Percentiles rank a stretch among this genome's conserved stretches.
Evolutionary conservation across 1,284 basidiomycete genomes (phyloP).

Genomic region (Marasmius oreades): DNA sequence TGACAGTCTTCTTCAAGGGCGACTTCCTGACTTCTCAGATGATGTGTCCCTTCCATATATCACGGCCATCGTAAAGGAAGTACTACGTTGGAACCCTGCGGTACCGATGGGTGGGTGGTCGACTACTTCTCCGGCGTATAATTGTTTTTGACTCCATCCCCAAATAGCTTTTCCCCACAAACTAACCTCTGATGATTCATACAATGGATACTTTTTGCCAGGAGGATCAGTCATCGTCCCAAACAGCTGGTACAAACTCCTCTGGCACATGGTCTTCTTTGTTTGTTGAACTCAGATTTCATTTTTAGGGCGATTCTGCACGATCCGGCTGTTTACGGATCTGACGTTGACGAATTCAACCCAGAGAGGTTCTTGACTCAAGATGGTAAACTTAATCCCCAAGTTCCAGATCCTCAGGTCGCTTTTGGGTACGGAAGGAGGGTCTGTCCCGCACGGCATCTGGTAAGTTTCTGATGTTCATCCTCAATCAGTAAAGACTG

Average conservation of each 20-base stretch:
- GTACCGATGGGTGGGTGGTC: constrained; percentile 13
- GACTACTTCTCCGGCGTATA: not conserved
- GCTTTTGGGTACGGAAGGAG: constrained; percentile 15
- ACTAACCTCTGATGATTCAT: constrained; percentile 12
- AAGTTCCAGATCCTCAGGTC: constrained; percentile 7
- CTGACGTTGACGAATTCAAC: constrained; percentile 6
- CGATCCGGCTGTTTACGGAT: constrained; percentile 11
- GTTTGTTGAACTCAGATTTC: not conserved
- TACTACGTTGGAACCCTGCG: constrained; percentile 14
- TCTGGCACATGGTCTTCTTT: not conserved
- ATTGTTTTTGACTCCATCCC: no score
- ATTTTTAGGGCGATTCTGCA: constrained; percentile 13
- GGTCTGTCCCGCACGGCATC: constrained; percentile 12
- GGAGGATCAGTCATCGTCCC: constrained; percentile 13
- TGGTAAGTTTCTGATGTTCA: not conserved
- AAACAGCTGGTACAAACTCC: constrained; percentile 11
- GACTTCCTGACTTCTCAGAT: constrained; percentile 13
- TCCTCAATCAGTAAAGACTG: not conserved
- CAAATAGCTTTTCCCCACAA: constrained; percentile 13
- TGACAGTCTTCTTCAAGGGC: constrained; percentile 6
- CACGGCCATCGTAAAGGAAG: constrained; percentile 14
- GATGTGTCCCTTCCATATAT: constrained; percentile 14
- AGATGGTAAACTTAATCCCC: constrained; percentile 7
- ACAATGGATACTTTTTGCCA: constrained; percentile 14
- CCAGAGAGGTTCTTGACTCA: constrained; percentile 15